Base-by-base conservation (phyloP, 73 alveolate genomes). In the Symbiodinium pilosum region DNA sequence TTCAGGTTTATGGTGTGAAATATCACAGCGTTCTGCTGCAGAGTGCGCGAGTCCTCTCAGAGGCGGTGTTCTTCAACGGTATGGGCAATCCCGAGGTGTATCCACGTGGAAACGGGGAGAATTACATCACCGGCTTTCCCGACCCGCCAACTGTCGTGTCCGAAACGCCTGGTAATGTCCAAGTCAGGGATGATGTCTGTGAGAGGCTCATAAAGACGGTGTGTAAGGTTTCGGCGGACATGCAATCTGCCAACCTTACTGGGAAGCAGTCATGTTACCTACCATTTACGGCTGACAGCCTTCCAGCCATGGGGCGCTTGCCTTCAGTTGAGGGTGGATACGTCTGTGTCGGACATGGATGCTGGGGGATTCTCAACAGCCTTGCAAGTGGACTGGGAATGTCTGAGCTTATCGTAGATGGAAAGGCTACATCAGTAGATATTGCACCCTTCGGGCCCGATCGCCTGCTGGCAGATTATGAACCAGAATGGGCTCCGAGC, bases 41-140 rank as follows among this genome's bases (percentile, higher is more conserved):
- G 81, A 91, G 83, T 32, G 97, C 68, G 47, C 77, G 97, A 54
- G 97, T 91, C 56, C 97, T 91, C 52, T 68, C 77, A 14, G 97
- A 91, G 97, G 97, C 97, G 24, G 97, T 91, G 28, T 91, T 91
- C 44, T 91, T 91, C 81, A n/a, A 69, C 34, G 97, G 97, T 51
- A 85, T 91, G 42, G 97, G 97, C n/a, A 71, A 91, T 91, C 97
- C 97, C 47, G 97, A 91, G 81, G 97, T 91, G 36, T 91, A 91
- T 69, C 97, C 97, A 11, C 73, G 97, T 16, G 81, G 81, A 43
- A 59, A 91, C 81, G 97, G 97, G 28, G 51, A 91, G 77, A 85
- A 91, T 68, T 91, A 91, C 32, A 86, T 91, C 81, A 91, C 97
- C 3, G 97, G 97, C 88, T 91, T 91, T 54, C 97, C 97, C 38